Evolutionary conservation across 257 asterid species (phyloP).

Genomic region (Leonotis leonurus): DNA sequence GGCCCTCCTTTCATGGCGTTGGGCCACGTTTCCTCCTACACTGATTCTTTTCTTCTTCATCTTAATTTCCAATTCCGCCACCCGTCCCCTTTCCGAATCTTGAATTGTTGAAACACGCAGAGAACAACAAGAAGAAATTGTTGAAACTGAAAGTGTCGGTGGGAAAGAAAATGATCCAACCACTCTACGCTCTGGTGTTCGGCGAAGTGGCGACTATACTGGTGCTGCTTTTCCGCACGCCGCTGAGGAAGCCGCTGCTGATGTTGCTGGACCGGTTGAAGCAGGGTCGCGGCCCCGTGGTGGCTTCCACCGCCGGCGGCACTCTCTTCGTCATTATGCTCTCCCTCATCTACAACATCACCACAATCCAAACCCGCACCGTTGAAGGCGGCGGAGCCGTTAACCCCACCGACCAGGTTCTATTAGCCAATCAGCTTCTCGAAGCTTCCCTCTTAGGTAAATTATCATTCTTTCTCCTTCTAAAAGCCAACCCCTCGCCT

Average conservation of each 20-base stretch:
- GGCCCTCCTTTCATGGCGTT: not conserved
- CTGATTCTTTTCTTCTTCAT: slow-evolving; percentile 22
- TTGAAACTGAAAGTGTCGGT: not conserved
- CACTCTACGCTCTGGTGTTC: slow-evolving; percentile 51
- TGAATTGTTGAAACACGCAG: not conserved
- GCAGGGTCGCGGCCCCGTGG: slow-evolving; percentile 68
- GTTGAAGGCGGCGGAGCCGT: slow-evolving; percentile 36
- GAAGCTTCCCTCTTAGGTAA: slow-evolving; percentile 64
- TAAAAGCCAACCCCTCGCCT: not conserved
- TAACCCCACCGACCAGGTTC: slow-evolving; percentile 69
- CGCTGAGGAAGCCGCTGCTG: slow-evolving; percentile 50
- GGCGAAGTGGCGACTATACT: slow-evolving; percentile 47
- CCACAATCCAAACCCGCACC: slow-evolving; percentile 36
- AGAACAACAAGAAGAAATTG: not conserved
- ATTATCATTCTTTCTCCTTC: not conserved
- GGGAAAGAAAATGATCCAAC: slow-evolving; percentile 56
- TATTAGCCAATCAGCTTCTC: slow-evolving; percentile 57
- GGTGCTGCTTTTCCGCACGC: slow-evolving; percentile 60
- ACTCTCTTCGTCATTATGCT: slow-evolving; percentile 48
- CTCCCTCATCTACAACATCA: slow-evolving; percentile 41
- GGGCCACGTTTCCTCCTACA: slow-evolving; percentile 13
- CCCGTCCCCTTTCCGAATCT: not conserved
- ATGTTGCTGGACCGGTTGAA: slow-evolving; percentile 49
- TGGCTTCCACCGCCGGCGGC: slow-evolving; percentile 62
- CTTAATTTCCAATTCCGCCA: slow-evolving; percentile 4